Base-by-base conservation (phyloP, 768 basidiomycete species). In the Collybia mongolica region DNA sequence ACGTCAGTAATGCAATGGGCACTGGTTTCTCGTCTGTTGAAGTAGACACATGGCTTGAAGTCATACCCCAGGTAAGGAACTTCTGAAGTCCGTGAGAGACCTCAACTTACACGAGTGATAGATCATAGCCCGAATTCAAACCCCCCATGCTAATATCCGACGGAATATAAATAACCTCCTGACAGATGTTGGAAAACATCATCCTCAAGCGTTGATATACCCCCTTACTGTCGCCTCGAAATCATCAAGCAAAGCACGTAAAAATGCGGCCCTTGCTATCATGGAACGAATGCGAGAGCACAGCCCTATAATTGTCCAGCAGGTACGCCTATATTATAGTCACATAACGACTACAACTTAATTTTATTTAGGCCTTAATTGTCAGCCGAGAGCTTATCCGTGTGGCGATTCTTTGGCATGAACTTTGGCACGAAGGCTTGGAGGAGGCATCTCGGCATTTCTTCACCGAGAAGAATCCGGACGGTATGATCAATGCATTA, bases 121-220 rank as follows among this genome's bases (percentile, higher is more conserved):
- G 93, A 96, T 99, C 55, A 98, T 99, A 61, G 97, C 97, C 36
- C 88, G 97, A 14, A 96, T 99, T 57, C 95, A 99, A 74, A 97
- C 94, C 0, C 94, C 96, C 0, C 89, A 88, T 58, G 70, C 74
- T 15, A 90, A 89, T 52, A 91, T 98, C 54, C 83, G 93, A 29
- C 80, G 86, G 55, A 91, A 94, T 53, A 96, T 99, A 64, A 86
- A 93, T 59, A 82, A 83, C 58, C 75, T 99, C 11, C 72, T 99
- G 45, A 88, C 83, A 11, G 93, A 95, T 60, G 91, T 99, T 54
- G 97, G 97, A 58, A 93, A 90, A 65, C 88, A 93, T 48, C 97
- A 99, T 60, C 97, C 97, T 1, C 97, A 99, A 72, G 97, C 97
- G 1, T 72, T 99, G 43, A 93, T 98, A 51, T 99, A 98, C 65